Evolutionary conservation across 129 eudicot species (phyloP).

Genomic region (Artemisia tridentata): DNA sequence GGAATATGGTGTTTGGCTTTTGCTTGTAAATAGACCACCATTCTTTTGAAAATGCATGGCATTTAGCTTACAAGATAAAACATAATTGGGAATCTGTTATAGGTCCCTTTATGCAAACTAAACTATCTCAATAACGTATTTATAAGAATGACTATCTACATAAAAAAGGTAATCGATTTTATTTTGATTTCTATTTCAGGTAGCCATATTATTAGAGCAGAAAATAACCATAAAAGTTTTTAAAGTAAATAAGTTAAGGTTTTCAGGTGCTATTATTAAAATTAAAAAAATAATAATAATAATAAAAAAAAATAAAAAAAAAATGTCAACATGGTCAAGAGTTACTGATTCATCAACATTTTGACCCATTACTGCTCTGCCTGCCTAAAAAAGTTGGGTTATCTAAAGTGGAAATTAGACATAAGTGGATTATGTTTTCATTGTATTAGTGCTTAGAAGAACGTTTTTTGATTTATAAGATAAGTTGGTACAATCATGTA

Average conservation of each 20-base stretch:
- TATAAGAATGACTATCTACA: neutral
- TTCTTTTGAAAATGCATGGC: neutral
- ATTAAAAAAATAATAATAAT: no score
- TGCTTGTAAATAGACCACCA: neutral
- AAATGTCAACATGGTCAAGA: neutral
- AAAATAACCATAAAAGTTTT: no score
- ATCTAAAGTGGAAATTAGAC: no score
- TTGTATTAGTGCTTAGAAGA: neutral
- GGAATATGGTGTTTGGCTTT: slow-evolving; percentile 17
- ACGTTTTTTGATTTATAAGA: neutral
- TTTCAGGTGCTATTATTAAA: neutral
- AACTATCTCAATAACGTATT: neutral
- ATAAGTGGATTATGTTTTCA: neutral
- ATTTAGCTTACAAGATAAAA: neutral
- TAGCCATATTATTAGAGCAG: no score
- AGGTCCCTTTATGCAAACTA: neutral
- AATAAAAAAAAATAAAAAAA: no score
- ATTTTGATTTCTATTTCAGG: no score
- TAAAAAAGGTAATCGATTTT: no score
- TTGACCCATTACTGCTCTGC: no score
- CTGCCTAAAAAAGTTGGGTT: no score
- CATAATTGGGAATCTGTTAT: neutral
- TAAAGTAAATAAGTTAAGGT: neutral
- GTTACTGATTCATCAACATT: no score
- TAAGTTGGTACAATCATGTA: neutral